Evolutionary conservation across 805 yeast species (phyloP).

Genomic region (Cyberlindnera mississippiensis): DNA sequence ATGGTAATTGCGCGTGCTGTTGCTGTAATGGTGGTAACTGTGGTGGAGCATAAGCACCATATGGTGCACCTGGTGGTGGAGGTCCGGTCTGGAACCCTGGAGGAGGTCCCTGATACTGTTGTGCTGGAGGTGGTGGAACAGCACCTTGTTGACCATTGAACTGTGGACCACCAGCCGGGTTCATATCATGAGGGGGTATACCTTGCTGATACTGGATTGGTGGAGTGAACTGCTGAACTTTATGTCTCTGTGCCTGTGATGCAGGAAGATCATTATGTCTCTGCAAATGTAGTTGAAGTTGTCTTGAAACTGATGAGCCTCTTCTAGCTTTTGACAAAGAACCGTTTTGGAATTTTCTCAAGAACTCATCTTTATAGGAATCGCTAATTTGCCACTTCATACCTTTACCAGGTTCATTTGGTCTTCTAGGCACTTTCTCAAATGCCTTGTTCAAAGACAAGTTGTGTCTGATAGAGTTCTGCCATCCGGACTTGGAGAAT

Average conservation of each 20-base stretch:
- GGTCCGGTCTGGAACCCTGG: slow-evolving; percentile 2
- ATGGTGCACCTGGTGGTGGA: slow-evolving; percentile 2
- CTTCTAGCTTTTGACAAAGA: slow-evolving; percentile 68
- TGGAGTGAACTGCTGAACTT: slow-evolving; percentile 28
- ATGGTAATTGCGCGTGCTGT: slow-evolving; percentile 10
- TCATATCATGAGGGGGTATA: slow-evolving; percentile 15
- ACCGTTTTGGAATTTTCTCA: slow-evolving; percentile 76
- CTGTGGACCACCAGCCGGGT: slow-evolving; percentile 18
- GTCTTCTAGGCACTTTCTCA: slow-evolving; percentile 93
- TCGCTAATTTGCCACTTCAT: slow-evolving; percentile 98
- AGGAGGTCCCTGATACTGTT: neutral
- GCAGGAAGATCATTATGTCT: slow-evolving; percentile 38
- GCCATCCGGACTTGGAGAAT: slow-evolving; percentile 95
- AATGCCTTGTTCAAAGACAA: slow-evolving; percentile 93
- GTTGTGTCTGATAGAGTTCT: slow-evolving; percentile 94
- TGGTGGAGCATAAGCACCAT: slow-evolving; percentile 10
- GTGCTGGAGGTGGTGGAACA: slow-evolving; percentile 7
- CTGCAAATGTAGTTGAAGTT: slow-evolving; percentile 67
- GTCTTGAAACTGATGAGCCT: slow-evolving; percentile 79
- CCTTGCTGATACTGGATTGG: slow-evolving; percentile 34
- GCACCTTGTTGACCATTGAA: slow-evolving; percentile 3
- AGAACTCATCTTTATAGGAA: slow-evolving; percentile 75
- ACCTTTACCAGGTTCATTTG: slow-evolving; percentile 97
- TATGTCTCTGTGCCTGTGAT: slow-evolving; percentile 29
- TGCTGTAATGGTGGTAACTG: slow-evolving; percentile 21